Base-by-base conservation (phyloP, 2,329 filamentous ascomycete genomes). In the Plenodomus biglobosus region DNA sequence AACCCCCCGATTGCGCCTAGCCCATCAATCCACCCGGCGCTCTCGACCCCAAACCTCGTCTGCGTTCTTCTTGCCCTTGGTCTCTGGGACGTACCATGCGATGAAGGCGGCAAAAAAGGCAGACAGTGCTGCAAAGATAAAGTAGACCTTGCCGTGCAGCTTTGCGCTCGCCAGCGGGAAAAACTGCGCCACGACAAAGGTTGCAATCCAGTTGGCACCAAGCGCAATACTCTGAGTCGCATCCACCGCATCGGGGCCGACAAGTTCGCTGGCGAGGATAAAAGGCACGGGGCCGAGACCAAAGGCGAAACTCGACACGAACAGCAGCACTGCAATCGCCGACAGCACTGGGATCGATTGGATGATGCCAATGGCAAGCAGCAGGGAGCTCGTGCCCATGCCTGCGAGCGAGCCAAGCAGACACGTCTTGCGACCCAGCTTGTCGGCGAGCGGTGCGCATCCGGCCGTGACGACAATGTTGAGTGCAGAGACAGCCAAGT, bases 221-320 rank as follows among this genome's bases (percentile, higher is more conserved):
- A 97, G 74, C 0, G 87, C 88, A 82, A 91, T 95, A 48, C 87
- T 92, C 71, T 99, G 94, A 0, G 90, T 88, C 0, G 92, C 90
- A 1, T 92, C 92, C 0, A 96, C 91, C 0, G 92, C 94, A 68
- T 96, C 90, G 11, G 90, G 86, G 0, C 86, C 88, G 1, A 97
- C 94, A 2, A 97, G 82, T 72, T 97, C 94, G 1, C 89, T 92
- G 0, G 92, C 87, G 39, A 99, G 80, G 58, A 97, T 95, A 71
- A 97, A 99, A 0, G 94, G 94, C 0, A 99, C 90, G 0, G 94
- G 94, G 0, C 94, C 94, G 0, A 99, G 80, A 0, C 94, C 94
- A 13, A 96, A 82, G 0, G 89, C 94, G 61, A 96, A 99, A 65
- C 88, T 90, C 3, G 84, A 86, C 2, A 97, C 94, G 64, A 97